These are phyloP conservation scores for Rosa hybrid DNA, from an alignment of 331 rosid genomes.

Conservation along the genomic window DNA sequence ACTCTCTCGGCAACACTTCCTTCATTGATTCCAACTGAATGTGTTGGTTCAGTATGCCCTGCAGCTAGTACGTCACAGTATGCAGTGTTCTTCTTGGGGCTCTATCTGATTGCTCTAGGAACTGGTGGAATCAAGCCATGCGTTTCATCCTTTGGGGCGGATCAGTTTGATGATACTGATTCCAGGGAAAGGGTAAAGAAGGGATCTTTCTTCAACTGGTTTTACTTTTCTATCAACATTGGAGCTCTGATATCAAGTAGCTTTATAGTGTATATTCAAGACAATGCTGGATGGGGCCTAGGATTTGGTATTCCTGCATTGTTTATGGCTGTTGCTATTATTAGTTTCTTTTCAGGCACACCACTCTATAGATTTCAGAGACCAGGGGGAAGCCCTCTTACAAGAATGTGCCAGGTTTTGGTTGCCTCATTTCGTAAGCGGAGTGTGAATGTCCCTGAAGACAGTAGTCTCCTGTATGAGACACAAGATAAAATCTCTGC, in stretches of 20 bases:
- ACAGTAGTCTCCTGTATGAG: constrained; percentile 71
- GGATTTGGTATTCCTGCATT: constrained; percentile 96
- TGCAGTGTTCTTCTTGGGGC: constrained; percentile 82
- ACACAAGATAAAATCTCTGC: constrained; percentile 71
- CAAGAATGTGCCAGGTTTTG: constrained; percentile 96
- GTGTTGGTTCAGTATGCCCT: constrained; percentile 68
- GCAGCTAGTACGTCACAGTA: constrained; percentile 78
- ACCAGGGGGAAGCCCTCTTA: constrained; percentile 94
- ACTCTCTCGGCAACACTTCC: constrained; percentile 85
- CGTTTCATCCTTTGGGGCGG: constrained; percentile 92
- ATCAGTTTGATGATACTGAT: constrained; percentile 98
- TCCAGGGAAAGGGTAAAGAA: constrained; percentile 77
- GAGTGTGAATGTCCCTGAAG: constrained; percentile 62
- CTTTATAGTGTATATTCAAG: constrained; percentile 83
- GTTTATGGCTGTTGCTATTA: constrained; percentile 78
- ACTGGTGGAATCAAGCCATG: constrained; percentile 97
- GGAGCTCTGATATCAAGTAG: constrained; percentile 93
- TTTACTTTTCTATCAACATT: constrained; percentile 83
- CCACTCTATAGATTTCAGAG: constrained; percentile 87
- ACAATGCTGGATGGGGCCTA: constrained; percentile 93
- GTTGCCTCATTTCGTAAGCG: constrained; percentile 74
- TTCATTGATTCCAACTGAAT: constrained; percentile 60
- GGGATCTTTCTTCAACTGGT: constrained; percentile 98
- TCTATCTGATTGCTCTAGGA: constrained; percentile 93
- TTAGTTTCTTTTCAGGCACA: constrained; percentile 79